phyloP scores from a whole-genome alignment of 2,329 filamentous ascomycete species.

The Thielaviopsis populi region DNA sequence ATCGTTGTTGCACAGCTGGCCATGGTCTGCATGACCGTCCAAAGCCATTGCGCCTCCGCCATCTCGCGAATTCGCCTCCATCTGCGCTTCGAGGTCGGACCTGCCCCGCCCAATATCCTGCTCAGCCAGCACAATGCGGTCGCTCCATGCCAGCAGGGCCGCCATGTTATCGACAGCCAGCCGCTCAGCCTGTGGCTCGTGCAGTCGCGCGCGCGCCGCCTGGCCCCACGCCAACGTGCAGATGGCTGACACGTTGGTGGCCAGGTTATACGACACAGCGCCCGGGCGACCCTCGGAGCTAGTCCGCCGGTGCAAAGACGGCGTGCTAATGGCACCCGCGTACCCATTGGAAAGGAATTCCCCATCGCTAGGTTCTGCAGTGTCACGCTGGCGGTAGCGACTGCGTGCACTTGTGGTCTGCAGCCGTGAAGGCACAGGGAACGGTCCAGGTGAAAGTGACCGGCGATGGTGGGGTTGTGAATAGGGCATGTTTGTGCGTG shows the following conservation, averaged over 20 bases:
- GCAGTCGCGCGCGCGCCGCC: constrained; percentile 22
- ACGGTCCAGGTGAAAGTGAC: constrained; percentile 3
- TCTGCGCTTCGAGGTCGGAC: constrained; percentile 1
- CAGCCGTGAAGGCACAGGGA: background rate
- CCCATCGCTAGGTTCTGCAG: background rate
- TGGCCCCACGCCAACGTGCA: constrained; percentile 23
- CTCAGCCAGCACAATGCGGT: constrained; percentile 16
- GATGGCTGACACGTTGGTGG: constrained; percentile 23
- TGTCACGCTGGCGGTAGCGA: constrained; percentile 6
- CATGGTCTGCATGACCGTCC: background rate
- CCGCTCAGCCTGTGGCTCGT: constrained; percentile 22
- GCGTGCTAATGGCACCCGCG: background rate
- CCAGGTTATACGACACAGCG: constrained; percentile 19
- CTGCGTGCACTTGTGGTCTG: background rate
- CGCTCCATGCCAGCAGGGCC: constrained; percentile 22
- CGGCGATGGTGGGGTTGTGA: background rate
- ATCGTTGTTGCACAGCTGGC: background rate
- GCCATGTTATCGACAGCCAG: constrained; percentile 22
- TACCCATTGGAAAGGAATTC: background rate
- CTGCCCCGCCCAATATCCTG: constrained; percentile 19
- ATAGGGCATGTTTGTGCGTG: constrained; percentile 8
- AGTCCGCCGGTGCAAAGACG: background rate
- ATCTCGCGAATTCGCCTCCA: background rate
- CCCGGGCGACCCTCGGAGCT: background rate
- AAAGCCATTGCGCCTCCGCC: background rate